Evolutionary conservation across 2,329 filamentous ascomycete genomes (phyloP), one percentile per base, ranked within the genome.

Genomic region (Fusarium pilosicola): DNA sequence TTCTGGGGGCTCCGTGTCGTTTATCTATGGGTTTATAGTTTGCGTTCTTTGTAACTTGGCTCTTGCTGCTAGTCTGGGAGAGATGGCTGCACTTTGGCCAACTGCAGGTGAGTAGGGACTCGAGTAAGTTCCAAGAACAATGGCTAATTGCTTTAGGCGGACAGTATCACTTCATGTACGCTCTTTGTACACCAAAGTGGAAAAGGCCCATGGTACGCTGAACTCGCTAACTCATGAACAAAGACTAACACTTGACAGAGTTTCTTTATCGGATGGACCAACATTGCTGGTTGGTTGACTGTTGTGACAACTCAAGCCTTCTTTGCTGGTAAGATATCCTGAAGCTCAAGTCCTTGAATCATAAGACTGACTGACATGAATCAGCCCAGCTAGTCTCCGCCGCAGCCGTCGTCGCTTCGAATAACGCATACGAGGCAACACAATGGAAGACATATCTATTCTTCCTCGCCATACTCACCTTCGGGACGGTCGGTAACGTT

Each of bases 161-260:
- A 2, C 85, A 86, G 48, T 86, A 86, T 74, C 83, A 86, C 54
- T 85, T 84, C n/a, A 83, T 83, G 10, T 84, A 84, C 62, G 83
- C 83, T 1, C 54, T 85, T 12, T 84, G 81, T 49, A 81, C 81
- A 3, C 76, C 81, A 0, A 73, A 71, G 34, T 85, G 78, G 64
- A 82, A 79, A 38, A 61, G 77, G 1, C 79, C 82, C 70, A 83
- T 83, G 70, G 41, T 76, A 62, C 9, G 4, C 1, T 7, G 2
- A 26, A 4, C 5, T 18, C 1, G 0, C 7, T 17, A 4, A 4
- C 17, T 3, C 1, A 7, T 0, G 10, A 13, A 11, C 20, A 5
- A 2, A 38, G 36, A n/a, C 60, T 63, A 18, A 67, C 3, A 18
- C 28, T 12, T 7, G 4, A 12, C 30, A 85, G 81, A 84, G 83